These are phyloP conservation scores for Stellera chamaejasme DNA, from an alignment of 345 rosid species.

Conservation along the genomic window DNA sequence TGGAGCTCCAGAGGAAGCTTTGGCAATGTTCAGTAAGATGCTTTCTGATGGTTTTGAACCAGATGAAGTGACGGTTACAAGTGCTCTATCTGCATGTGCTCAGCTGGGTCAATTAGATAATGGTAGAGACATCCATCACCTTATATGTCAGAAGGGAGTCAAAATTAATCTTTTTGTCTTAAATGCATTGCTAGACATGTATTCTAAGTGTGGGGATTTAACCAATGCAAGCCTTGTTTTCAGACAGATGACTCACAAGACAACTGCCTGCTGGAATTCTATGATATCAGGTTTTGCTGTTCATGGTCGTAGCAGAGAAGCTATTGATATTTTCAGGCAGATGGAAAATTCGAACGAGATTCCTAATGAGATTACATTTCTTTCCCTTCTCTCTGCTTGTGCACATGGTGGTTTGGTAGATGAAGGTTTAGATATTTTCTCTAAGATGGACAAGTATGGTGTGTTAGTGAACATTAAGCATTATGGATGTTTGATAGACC, in stretches of 20 bases:
- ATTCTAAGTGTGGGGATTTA: slow-evolving; percentile 75
- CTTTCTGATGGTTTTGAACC: slow-evolving; percentile 48
- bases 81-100: slow-evolving; percentile 74
- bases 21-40: slow-evolving; percentile 46
- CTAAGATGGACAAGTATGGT: slow-evolving; percentile 39
- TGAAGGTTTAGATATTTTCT: slow-evolving; percentile 58
- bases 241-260: slow-evolving; percentile 35
- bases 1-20: slow-evolving; percentile 45
- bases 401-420: slow-evolving; percentile 57
- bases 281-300: slow-evolving; percentile 59
- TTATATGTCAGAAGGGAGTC: slow-evolving; percentile 28
- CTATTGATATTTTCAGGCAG: slow-evolving; percentile 43
- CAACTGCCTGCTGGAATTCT: slow-evolving; percentile 61
- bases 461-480: slow-evolving; percentile 43
- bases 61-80: slow-evolving; percentile 48
- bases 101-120: slow-evolving; percentile 45
- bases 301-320: slow-evolving; percentile 53
- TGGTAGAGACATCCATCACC: slow-evolving; percentile 54
- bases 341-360: slow-evolving; percentile 42
- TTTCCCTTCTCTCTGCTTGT: slow-evolving; percentile 58
- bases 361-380: slow-evolving; percentile 55
- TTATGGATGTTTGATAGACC: slow-evolving; percentile 69
- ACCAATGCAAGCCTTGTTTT: slow-evolving; percentile 42
- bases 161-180: slow-evolving; percentile 47
- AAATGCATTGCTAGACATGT: slow-evolving; percentile 62